A percentile compares a stretch with the other conserved stretches of the same genome.
Conservation (phyloP, 2,329 filamentous ascomycete species). For the Coleophoma eucalyptorum region DNA sequence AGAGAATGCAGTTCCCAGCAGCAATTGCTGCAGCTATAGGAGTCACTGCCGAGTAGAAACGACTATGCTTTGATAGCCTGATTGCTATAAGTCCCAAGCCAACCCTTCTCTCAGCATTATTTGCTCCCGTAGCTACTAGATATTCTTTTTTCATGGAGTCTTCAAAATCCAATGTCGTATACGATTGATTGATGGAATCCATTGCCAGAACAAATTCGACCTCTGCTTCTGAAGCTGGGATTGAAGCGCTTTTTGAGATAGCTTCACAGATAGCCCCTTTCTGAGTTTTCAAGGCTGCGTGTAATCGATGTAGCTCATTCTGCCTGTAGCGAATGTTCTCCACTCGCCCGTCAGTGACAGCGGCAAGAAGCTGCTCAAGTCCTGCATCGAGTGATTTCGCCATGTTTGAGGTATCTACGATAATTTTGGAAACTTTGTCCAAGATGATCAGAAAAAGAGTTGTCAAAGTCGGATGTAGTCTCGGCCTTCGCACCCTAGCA, state of each 20-base stretch:
- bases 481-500: too few species aligned
- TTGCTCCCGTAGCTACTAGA: slow-evolving; percentile 32
- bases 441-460: too few species aligned
- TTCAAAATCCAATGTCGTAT: slow-evolving; percentile 33
- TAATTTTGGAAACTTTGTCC: not conserved
- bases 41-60: slow-evolving; percentile 41
- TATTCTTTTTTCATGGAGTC: slow-evolving; percentile 37
- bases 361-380: slow-evolving; percentile 23
- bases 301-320: slow-evolving; percentile 39
- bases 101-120: slow-evolving; percentile 29
- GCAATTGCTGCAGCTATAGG: slow-evolving; percentile 42
- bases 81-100: slow-evolving; percentile 42
- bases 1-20: slow-evolving; percentile 45
- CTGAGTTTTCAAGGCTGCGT: slow-evolving; percentile 32
- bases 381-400: slow-evolving; percentile 7
- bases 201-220: slow-evolving; percentile 37
- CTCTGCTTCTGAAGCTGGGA: slow-evolving; percentile 32
- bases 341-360: slow-evolving; percentile 39
- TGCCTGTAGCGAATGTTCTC: slow-evolving; percentile 42
- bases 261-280: slow-evolving; percentile 32
- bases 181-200: slow-evolving; percentile 32
- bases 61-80: slow-evolving; percentile 40
- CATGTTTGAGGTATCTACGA: not conserved
- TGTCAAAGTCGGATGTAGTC: too few species aligned
- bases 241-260: slow-evolving; percentile 33